Evolutionary conservation across 2,329 filamentous ascomycete species (phyloP).

Genomic region (Microsporum audouinii): DNA sequence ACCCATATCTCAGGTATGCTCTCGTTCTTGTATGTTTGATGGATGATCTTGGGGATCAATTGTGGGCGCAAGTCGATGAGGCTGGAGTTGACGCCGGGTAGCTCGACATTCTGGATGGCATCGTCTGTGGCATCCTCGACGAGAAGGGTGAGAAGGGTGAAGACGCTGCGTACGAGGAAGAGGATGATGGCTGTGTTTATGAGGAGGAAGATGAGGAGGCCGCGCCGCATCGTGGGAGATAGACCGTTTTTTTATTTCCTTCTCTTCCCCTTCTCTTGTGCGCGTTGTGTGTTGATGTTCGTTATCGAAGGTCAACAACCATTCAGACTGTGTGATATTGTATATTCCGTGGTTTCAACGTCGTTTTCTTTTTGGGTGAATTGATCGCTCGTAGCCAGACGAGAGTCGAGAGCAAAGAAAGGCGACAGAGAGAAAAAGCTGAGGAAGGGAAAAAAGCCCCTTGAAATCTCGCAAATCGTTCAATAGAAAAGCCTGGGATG

Average conservation of each 20-base stretch:
- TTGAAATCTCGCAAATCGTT: not conserved
- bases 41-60: constrained; percentile 64
- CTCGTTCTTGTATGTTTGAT: constrained; percentile 64
- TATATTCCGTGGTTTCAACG: not conserved
- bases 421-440: not conserved
- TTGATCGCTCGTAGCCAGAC: not conserved
- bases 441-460: not conserved
- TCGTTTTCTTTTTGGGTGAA: no score
- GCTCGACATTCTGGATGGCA: constrained; percentile 54
- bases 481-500: not conserved
- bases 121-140: constrained; percentile 56
- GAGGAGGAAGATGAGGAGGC: constrained; percentile 52
- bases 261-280: not conserved
- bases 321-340: not conserved
- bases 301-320: not conserved
- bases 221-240: constrained; percentile 45
- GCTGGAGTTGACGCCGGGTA: constrained; percentile 53
- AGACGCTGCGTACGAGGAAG: constrained; percentile 55
- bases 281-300: not conserved
- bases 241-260: not conserved
- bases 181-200: constrained; percentile 53
- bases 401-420: not conserved
- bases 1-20: constrained; percentile 57
- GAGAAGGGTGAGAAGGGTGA: constrained; percentile 59
- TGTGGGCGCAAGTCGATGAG: constrained; percentile 46